phyloP scores from a whole-genome alignment of 768 basidiomycete species.

The Dentipellis fragilis region DNA sequence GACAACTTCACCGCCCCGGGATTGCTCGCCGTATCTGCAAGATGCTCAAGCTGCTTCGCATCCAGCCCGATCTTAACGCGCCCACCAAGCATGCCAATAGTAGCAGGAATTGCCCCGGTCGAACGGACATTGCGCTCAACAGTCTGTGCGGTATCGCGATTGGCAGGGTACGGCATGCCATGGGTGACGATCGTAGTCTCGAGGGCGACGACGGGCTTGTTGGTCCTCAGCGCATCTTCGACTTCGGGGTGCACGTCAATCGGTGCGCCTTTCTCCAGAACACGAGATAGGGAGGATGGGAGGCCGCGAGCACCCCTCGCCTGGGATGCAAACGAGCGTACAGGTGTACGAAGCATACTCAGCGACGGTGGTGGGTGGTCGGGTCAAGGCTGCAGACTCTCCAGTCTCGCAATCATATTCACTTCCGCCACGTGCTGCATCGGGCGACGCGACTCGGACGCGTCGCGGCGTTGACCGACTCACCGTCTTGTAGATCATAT shows the following conservation, averaged over 20 bases:
- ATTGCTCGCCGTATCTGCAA: constrained; percentile 44
- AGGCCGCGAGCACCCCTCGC: not conserved
- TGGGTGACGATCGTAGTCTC: constrained; percentile 91
- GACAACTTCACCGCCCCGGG: constrained; percentile 54
- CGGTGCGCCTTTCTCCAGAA: constrained; percentile 17
- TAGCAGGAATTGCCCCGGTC: constrained; percentile 79
- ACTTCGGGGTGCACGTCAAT: constrained; percentile 80
- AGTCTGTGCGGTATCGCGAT: constrained; percentile 57
- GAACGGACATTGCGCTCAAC: constrained; percentile 68
- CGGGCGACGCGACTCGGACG: not conserved
- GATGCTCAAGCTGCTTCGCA: constrained; percentile 48
- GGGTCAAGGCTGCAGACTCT: not conserved
- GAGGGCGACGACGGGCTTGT: constrained; percentile 74
- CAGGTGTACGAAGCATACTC: constrained; percentile 3
- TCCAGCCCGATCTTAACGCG: constrained; percentile 80
- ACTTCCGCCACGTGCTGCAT: not conserved
- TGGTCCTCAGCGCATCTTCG: constrained; percentile 58
- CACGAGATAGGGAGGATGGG: constrained; percentile 14
- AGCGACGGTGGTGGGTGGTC: not conserved
- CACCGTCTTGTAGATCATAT: no score
- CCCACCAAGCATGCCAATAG: constrained; percentile 77
- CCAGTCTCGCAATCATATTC: not conserved
- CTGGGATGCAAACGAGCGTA: constrained; percentile 3
- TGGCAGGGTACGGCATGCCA: constrained; percentile 79
- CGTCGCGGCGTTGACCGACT: no score